Conservation (phyloP, 2,329 filamentous ascomycete species). For the Alternaria hordeiaustralica region DNA sequence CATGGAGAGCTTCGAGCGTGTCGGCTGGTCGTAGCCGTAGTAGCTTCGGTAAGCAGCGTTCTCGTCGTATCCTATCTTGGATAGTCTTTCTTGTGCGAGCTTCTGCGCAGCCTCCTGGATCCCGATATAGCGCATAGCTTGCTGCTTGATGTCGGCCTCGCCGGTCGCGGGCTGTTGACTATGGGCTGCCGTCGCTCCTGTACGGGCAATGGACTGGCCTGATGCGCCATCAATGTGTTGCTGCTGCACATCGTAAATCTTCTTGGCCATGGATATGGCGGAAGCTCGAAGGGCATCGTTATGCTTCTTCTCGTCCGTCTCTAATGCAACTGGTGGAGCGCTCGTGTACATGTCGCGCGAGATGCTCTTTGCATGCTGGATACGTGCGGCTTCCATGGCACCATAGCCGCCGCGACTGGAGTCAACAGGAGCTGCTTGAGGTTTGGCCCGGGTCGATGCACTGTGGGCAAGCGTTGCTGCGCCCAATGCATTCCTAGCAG, state of each 20-base stretch:
- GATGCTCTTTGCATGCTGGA: slow-evolving; percentile 72
- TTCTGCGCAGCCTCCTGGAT: slow-evolving; percentile 88
- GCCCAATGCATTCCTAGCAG: slow-evolving; percentile 71
- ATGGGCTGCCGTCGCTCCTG: slow-evolving; percentile 44
- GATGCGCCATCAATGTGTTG: slow-evolving; percentile 60
- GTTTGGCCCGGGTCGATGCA: slow-evolving; percentile 34
- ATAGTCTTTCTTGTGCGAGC: slow-evolving; percentile 80
- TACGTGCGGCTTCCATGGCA: slow-evolving; percentile 66
- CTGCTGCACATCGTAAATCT: slow-evolving; percentile 79
- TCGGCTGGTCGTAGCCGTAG: slow-evolving; percentile 68
- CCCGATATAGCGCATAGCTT: slow-evolving; percentile 62
- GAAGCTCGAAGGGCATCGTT: slow-evolving; percentile 79
- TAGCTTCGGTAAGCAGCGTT: slow-evolving; percentile 74
- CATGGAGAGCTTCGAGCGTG: slow-evolving; percentile 58
- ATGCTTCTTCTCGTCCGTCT: slow-evolving; percentile 75
- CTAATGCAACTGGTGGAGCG: slow-evolving; percentile 72
- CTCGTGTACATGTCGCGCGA: slow-evolving; percentile 79
- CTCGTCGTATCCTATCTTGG: slow-evolving; percentile 77
- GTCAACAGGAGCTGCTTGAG: slow-evolving; percentile 23
- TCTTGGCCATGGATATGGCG: slow-evolving; percentile 86
- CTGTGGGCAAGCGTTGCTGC: slow-evolving; percentile 74
- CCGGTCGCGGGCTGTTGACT: slow-evolving; percentile 36
- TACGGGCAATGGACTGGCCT: slow-evolving; percentile 43
- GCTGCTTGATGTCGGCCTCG: slow-evolving; percentile 59
- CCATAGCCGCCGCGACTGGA: slow-evolving; percentile 54